These are phyloP conservation scores for Aquilaria agallochum DNA, from an alignment of 441 rosid species.

Conservation along the genomic window DNA sequence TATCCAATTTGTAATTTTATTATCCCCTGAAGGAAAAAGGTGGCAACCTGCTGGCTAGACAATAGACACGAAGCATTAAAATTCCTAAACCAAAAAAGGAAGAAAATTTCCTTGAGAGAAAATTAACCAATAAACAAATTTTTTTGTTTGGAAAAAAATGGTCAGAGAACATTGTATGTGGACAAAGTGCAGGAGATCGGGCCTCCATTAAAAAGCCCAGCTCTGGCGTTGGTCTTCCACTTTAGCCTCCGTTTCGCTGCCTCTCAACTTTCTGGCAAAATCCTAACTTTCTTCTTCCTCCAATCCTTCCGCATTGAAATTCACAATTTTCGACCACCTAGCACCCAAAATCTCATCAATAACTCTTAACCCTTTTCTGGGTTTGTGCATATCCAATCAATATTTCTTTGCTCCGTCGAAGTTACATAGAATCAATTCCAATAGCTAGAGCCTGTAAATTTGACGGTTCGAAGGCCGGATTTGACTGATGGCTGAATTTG, in stretches of 20 bases:
- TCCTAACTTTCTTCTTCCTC: no score
- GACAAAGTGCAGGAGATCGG: slow-evolving; percentile 5
- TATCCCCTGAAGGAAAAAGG: no score
- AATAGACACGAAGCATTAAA: no score
- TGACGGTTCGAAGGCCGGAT: neutral
- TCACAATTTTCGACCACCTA: neutral
- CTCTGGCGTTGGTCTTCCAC: neutral
- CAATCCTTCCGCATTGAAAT: neutral
- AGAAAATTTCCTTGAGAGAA: no score
- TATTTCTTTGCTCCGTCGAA: neutral
- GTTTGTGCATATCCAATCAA: neutral
- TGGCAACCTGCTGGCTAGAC: no score
- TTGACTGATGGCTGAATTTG: slow-evolving; percentile 39
- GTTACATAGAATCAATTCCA: neutral
- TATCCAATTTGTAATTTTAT: no score
- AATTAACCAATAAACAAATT: no score
- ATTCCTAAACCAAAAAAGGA: no score
- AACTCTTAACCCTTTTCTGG: neutral
- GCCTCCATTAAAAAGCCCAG: neutral
- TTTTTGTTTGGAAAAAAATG: no score
- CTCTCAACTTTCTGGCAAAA: neutral
- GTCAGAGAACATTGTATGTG: neutral
- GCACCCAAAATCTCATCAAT: neutral
- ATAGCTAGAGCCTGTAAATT: slow-evolving; percentile 11
- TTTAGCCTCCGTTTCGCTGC: slow-evolving; percentile 6